phyloP scores from a whole-genome alignment of 176 grass and related monocot genomes.

The Hordeum marinum region DNA sequence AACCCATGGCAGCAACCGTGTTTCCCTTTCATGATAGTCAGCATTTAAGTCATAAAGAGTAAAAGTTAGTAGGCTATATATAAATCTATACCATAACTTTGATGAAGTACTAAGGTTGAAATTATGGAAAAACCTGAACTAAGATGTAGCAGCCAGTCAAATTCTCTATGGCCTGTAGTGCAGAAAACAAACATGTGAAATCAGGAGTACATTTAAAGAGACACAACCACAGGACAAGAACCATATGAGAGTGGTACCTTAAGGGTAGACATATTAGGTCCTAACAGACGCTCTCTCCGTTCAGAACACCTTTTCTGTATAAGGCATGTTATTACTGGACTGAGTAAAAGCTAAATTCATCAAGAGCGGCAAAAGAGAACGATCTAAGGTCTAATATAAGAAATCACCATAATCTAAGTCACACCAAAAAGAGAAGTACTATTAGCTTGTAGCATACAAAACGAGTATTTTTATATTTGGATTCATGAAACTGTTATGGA shows the following conservation, averaged over 20 bases:
- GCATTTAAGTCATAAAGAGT: no score
- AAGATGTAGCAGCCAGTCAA: conserved; percentile 91
- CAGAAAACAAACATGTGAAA: conserved; percentile 15
- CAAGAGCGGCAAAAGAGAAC: neutral
- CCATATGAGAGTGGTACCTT: conserved; percentile 46
- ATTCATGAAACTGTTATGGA: neutral
- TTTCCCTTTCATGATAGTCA: conserved; percentile 33
- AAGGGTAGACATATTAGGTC: conserved; percentile 87
- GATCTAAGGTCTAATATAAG: neutral
- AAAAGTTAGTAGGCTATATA: no score
- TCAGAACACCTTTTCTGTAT: conserved; percentile 83
- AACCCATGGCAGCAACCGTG: conserved; percentile 82
- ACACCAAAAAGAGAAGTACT: neutral
- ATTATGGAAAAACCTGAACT: conserved; percentile 63
- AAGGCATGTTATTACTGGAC: conserved; percentile 19
- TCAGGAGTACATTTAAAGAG: neutral
- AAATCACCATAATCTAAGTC: neutral
- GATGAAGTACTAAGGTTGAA: neutral
- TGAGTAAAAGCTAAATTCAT: neutral
- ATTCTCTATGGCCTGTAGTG: conserved; percentile 70
- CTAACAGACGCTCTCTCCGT: conserved; percentile 86
- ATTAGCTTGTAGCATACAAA: neutral
- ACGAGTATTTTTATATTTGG: neutral
- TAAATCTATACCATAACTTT: neutral
- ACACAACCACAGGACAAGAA: neutral